Base-by-base conservation (phyloP, 2,329 filamentous ascomycete species). In the Fusarium tricinctum region DNA sequence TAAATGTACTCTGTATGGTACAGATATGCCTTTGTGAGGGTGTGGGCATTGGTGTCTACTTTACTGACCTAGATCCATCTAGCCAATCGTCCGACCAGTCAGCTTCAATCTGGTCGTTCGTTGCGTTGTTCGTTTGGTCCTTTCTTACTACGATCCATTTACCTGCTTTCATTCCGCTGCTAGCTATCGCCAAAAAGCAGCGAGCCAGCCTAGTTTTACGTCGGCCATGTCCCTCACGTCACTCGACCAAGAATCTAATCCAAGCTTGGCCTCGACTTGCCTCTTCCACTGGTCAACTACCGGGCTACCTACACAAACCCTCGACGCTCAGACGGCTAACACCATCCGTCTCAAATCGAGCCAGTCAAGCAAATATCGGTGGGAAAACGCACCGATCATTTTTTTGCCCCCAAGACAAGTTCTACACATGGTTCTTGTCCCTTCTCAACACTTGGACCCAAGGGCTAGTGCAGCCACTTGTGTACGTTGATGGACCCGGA, bases 401-500 rank as follows among this genome's bases (percentile, higher is more conserved):
- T 23, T 23, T 64, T 66, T 70, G 58, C 66, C 68, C 59, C 69
- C 57, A 59, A 63, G 32, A 50, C 58, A 68, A 61, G 64, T 69
- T 67, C 54, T 74, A 60, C 66, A 65, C 58, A 58, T 58, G 52
- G 57, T 45, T 57, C 69, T 70, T 64, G 51, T 63, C 62, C 52
- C 40, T 58, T 61, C 48, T 56, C 51, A 52, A 58, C 44, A 60
- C 57, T 65, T 69, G 63, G 71, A 35, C 64, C 73, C 61, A 72
- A 72, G 49, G 58, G 50, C 71, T 77, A 75, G 75, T 73, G 75
- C 74, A 75, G 74, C 74, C 76, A 74, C 73, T 64, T 70, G 52
- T 72, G 68, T 62, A 59, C 48, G 58, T 73, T 68, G 58, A 73
- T 74, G 72, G 71, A 60, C 64, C 72, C 71, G 60, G 72, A 68